A percentile compares a stretch with the other conserved stretches of the same genome.
These are phyloP conservation scores for Furcasterigmium sp. DNA, from an alignment of 2,329 filamentous ascomycete species.

Conservation along the genomic window DNA sequence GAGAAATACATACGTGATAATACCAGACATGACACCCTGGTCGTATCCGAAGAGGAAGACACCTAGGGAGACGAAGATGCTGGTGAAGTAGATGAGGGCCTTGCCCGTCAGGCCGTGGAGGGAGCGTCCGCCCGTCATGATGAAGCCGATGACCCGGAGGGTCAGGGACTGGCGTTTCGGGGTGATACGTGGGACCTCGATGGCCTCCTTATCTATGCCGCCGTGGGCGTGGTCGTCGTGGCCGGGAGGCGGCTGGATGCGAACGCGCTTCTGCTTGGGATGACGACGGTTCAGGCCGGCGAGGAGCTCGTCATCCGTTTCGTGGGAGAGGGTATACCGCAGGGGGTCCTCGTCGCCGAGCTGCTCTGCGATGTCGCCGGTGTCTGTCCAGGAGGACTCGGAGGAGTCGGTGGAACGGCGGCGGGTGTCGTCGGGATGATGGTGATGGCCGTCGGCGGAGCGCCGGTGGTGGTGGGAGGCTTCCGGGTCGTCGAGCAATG, in stretches of 20 bases:
- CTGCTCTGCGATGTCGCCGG: slow-evolving; percentile 91
- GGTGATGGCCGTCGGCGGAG: slow-evolving; percentile 24
- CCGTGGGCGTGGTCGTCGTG: slow-evolving; percentile 32
- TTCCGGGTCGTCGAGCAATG: slow-evolving; percentile 27
- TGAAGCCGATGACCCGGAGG: slow-evolving; percentile 68
- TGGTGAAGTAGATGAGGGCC: slow-evolving; percentile 92
- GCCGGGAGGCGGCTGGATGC: slow-evolving; percentile 52
- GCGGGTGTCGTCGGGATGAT: slow-evolving; percentile 28
- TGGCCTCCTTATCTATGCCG: slow-evolving; percentile 66
- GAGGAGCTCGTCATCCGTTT: slow-evolving; percentile 58
- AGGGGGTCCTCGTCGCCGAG: slow-evolving; percentile 80
- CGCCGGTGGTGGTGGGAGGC: slow-evolving; percentile 28
- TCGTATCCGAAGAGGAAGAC: slow-evolving; percentile 90
- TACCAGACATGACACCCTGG: slow-evolving; percentile 81
- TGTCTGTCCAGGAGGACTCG: slow-evolving; percentile 82
- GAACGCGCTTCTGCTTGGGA: slow-evolving; percentile 58
- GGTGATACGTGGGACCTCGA: slow-evolving; percentile 68
- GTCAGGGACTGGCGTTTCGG: slow-evolving; percentile 58
- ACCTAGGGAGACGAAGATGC: slow-evolving; percentile 80
- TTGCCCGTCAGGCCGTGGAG: slow-evolving; percentile 94
- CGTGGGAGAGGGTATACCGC: slow-evolving; percentile 61
- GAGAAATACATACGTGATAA: slow-evolving; percentile 62
- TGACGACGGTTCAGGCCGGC: slow-evolving; percentile 42
- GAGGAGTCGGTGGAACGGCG: slow-evolving; percentile 49
- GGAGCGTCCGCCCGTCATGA: slow-evolving; percentile 81